Evolutionary conservation across 2,329 filamentous ascomycete genomes (phyloP).

Genomic region (Ophiostoma novo-ulmi): DNA sequence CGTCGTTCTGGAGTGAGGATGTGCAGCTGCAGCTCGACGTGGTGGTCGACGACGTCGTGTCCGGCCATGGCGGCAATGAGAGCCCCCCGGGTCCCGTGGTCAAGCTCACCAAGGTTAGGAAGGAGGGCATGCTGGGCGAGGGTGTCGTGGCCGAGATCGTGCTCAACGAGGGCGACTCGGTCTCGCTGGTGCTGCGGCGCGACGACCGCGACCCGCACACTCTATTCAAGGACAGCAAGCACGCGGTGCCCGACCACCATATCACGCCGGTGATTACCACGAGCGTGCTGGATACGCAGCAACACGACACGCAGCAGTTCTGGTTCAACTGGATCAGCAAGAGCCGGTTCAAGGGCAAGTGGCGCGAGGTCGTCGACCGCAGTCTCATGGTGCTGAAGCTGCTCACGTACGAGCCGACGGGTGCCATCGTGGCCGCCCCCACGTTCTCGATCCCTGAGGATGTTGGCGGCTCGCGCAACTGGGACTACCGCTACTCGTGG

Average conservation of each 20-base stretch:
- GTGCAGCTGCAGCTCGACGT: slow-evolving; percentile 63
- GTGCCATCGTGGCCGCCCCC: slow-evolving; percentile 69
- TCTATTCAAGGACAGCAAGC: not conserved
- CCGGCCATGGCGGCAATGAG: not conserved
- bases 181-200: slow-evolving; percentile 65
- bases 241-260: slow-evolving; percentile 34
- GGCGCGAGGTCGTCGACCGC: slow-evolving; percentile 65
- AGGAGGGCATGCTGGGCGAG: slow-evolving; percentile 51
- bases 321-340: slow-evolving; percentile 71
- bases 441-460: slow-evolving; percentile 74
- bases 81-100: slow-evolving; percentile 43
- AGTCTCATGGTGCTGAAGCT: slow-evolving; percentile 72
- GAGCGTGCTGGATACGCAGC: slow-evolving; percentile 54
- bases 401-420: slow-evolving; percentile 72
- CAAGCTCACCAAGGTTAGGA: slow-evolving; percentile 50
- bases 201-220: slow-evolving; percentile 45
- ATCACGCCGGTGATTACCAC: slow-evolving; percentile 55
- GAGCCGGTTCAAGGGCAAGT: slow-evolving; percentile 65
- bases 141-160: slow-evolving; percentile 58
- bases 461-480: slow-evolving; percentile 61
- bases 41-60: slow-evolving; percentile 35
- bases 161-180: slow-evolving; percentile 60
- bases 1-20: slow-evolving; percentile 56
- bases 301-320: slow-evolving; percentile 64
- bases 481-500: slow-evolving; percentile 75